Conservation (phyloP, 306 rosid genomes). For the Rubus idaeus region DNA sequence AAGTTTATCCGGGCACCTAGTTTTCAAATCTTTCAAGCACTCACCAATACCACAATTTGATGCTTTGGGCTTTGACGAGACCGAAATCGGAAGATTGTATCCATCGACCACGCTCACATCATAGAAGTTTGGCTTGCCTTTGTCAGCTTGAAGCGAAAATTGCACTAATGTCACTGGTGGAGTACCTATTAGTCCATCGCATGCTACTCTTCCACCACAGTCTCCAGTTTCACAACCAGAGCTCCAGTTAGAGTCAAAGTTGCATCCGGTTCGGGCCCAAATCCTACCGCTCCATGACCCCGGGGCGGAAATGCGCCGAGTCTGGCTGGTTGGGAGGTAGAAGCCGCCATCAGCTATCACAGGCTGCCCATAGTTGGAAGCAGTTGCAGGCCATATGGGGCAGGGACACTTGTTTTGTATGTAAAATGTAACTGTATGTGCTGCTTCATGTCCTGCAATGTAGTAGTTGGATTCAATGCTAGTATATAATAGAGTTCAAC, state of each 20-base stretch:
- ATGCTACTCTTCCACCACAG: slow-evolving; percentile 71
- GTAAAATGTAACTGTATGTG: slow-evolving; percentile 49
- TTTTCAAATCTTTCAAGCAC: slow-evolving; percentile 57
- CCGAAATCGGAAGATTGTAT: slow-evolving; percentile 61
- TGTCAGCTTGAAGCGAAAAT: slow-evolving; percentile 58
- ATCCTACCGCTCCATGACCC: slow-evolving; percentile 87
- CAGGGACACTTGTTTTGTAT: slow-evolving; percentile 72
- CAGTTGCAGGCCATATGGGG: slow-evolving; percentile 91
- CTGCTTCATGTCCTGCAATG: slow-evolving; percentile 43
- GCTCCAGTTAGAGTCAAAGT: slow-evolving; percentile 42
- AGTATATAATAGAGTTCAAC: not conserved
- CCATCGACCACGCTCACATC: slow-evolving; percentile 91
- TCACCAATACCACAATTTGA: slow-evolving; percentile 54
- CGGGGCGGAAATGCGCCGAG: slow-evolving; percentile 47
- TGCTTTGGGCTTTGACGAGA: slow-evolving; percentile 30
- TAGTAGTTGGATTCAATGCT: not conserved
- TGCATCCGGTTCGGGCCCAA: slow-evolving; percentile 89
- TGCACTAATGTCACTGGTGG: slow-evolving; percentile 81
- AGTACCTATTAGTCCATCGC: slow-evolving; percentile 77
- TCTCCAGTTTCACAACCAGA: slow-evolving; percentile 84
- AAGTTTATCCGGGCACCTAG: slow-evolving; percentile 59
- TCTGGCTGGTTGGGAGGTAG: slow-evolving; percentile 57
- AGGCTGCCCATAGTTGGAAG: slow-evolving; percentile 70
- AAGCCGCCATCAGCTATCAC: slow-evolving; percentile 81
- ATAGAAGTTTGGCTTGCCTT: slow-evolving; percentile 55